Evolutionary conservation across 352 stramenopile species (phyloP), one percentile per base, ranked within the genome.

Genomic region (Phytophthora litchii): DNA sequence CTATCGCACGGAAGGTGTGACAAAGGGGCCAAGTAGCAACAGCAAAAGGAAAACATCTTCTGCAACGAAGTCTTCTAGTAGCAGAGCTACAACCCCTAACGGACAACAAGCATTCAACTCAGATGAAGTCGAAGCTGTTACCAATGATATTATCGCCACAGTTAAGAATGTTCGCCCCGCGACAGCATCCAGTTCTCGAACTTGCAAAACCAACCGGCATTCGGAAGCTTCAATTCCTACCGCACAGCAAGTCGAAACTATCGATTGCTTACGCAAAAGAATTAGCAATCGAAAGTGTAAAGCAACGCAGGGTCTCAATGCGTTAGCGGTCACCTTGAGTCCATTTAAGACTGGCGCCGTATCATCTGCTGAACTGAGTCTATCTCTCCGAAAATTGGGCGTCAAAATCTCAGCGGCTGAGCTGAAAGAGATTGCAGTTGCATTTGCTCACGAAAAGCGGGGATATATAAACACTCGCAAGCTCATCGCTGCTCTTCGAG

Each of bases 321-420:
- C 64, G 3, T 35, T 94, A 1, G 48, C 54, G 19, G 64, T 70
- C 0, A 60, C 78, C 19, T 45, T 70, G 21, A 50, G 23, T 51
- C 63, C 72, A 9, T 72, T 78, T 7, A 68, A 76, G 3, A 77
- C 86, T 9, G 65, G 65, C 3, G 27, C 32, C 4, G 59, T 94
- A 35, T 78, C 60, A 7, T 35, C 61, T 1, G 72, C 86, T 20
- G 82, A 93, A 42, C 51, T 94, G 11, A 85, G 80, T 49, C 78
- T 86, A 64, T 75, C 69, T 2, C 60, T 90, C 1, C 69, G 80
- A 4, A 78, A 88, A 21, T 34, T 87, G 17, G 78, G 78, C 3
- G 56, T 90, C 8, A 80, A 90, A 53, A 44, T 80, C 3, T 74
- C 46, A 7, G 23, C 63, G 0, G 17, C 47, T 13, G 78, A 89